Conservation (phyloP, 2,329 filamentous ascomycete genomes). For the Monilinia laxa region DNA sequence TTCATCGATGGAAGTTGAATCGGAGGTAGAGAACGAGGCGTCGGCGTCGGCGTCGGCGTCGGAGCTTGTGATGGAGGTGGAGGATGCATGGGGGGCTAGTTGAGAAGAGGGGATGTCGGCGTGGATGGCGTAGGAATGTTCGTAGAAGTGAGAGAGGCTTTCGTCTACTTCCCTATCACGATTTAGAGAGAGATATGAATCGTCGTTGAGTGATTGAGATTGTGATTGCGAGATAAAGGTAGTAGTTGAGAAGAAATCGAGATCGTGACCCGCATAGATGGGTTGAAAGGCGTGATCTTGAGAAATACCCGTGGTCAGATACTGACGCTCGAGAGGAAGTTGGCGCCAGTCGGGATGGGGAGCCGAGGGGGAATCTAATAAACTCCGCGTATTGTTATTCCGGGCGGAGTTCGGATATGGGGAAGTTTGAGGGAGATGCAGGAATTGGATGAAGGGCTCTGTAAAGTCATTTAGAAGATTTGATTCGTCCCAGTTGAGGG, state of each 20-base stretch:
- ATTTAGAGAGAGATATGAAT: background rate
- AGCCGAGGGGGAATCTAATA: conserved; percentile 2
- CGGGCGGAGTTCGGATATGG: conserved; percentile 11
- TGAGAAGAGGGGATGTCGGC: conserved; percentile 65
- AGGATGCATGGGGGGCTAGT: conserved; percentile 40
- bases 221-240: conserved; percentile 17
- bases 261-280: conserved; percentile 38
- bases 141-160: conserved; percentile 65
- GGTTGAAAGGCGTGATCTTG: conserved; percentile 45
- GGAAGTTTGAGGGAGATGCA: conserved; percentile 32
- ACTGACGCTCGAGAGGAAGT: conserved; percentile 49
- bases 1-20: background rate
- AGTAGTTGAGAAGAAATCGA: conserved; percentile 50
- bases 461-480: conserved; percentile 51
- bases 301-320: conserved; percentile 52
- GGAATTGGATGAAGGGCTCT: conserved; percentile 45
- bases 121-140: conserved; percentile 73
- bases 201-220: background rate
- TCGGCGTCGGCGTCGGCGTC: conserved; percentile 36
- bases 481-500: conserved; percentile 55
- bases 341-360: conserved; percentile 50
- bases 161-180: conserved; percentile 32
- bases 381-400: conserved; percentile 21
- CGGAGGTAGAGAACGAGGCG: conserved; percentile 43
- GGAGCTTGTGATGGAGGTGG: conserved; percentile 41